Evolutionary conservation across 108 stramenopile species (phyloP).

Genomic region (Fistulifera solaris): DNA sequence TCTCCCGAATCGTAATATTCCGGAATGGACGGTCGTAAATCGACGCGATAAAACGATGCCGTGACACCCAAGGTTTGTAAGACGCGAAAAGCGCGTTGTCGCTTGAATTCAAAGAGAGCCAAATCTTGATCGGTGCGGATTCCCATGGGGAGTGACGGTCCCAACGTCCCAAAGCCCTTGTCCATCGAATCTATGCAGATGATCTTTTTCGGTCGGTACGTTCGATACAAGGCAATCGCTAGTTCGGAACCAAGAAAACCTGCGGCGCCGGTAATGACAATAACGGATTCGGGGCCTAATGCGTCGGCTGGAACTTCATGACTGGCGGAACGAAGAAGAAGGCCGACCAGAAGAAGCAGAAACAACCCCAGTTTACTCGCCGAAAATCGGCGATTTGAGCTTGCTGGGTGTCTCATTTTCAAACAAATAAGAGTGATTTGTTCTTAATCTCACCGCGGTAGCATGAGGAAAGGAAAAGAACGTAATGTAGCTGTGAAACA

Average conservation of each 20-base stretch:
- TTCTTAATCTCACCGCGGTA: no score
- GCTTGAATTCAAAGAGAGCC: constrained; percentile 58
- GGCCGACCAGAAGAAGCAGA: constrained; percentile 2
- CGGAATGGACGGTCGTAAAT: constrained; percentile 77
- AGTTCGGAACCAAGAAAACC: constrained; percentile 75
- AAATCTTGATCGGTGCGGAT: constrained; percentile 35
- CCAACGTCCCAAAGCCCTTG: constrained; percentile 19
- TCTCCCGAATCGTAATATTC: constrained; percentile 74
- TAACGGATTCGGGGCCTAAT: constrained; percentile 41
- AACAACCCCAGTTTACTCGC: no score
- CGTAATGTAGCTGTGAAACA: background rate
- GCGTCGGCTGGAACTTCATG: constrained; percentile 9
- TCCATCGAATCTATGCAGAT: constrained; percentile 55
- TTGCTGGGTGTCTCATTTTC: no score
- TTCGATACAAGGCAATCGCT: constrained; percentile 63
- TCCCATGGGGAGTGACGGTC: background rate
- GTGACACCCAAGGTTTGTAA: constrained; percentile 38
- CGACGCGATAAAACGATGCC: constrained; percentile 48
- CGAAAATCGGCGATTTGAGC: no score
- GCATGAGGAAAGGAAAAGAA: no score
- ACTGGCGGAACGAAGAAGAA: background rate
- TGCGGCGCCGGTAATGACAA: constrained; percentile 75
- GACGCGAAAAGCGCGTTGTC: constrained; percentile 66
- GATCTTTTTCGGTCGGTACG: constrained; percentile 48
- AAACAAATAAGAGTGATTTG: no score